Base-by-base conservation (phyloP, 148 eudicot genomes). In the Polygonum aviculare region DNA sequence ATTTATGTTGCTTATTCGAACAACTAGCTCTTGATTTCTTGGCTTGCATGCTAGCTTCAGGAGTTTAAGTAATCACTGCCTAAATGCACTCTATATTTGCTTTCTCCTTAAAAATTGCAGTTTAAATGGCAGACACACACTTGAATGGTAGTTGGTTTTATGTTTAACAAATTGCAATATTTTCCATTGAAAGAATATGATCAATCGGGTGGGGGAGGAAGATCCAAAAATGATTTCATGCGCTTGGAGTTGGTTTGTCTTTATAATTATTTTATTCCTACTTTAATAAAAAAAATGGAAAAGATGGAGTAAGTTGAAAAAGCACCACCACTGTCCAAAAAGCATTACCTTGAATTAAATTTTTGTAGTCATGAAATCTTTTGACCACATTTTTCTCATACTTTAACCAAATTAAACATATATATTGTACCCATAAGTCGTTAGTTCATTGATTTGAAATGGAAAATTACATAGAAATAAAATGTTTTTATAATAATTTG, bases 71-170 rank as follows among this genome's bases (percentile, higher is more conserved):
- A 57, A 57, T 57, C 31, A 57, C 33, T 19, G 19, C 62, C 31
- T 19, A 57, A 57, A 19, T 19, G 62, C 62, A 57, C 62, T 57
- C 62, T 21, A 19, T 7, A 3, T 21, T 5, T 55, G 7, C 7
- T 7, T 50, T 2, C 21, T 2, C 6, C n/a, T 6, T 7, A 1
- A 19, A 21, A 60, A 60, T 2, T 16, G 67, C 15, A 31, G 67
- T 3, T 60, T 60, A 22, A 31, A 31, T 60, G 67, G 67, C 67
- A 60, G 38, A 60, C 67, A 60, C 36, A 60, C 67, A 60, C 67
- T 60, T 60, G 67, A 60, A 60, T 60, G 67, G 67, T 60, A 60
- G 67, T 60, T 51, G 55, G 55, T 51, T 14, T 51, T 51, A 51
- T 51, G 54, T 3, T 26, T 57, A 21, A 2, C 31, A 57, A 19